Evolutionary conservation across 2,329 filamentous ascomycete species (phyloP).

Genomic region (Rhynchosporium secalis): DNA sequence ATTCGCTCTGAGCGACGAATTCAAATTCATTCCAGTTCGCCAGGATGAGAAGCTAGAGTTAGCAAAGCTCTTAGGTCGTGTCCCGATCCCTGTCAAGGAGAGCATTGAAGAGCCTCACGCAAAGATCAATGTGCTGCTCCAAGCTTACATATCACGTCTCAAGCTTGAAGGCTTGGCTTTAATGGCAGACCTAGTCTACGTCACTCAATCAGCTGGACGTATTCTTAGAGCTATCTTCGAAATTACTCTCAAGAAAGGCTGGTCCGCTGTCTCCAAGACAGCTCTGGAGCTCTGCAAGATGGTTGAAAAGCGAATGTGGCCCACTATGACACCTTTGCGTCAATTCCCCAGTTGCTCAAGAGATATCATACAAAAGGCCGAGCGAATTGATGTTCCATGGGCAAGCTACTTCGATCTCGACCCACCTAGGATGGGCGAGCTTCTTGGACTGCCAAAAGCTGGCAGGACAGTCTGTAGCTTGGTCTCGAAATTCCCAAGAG

Average conservation of each 20-base stretch:
- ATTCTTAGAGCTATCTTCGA: constrained; percentile 95
- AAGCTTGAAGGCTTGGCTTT: constrained; percentile 91
- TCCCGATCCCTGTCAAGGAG: constrained; percentile 96
- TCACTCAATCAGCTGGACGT: constrained; percentile 95
- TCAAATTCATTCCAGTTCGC: constrained; percentile 97
- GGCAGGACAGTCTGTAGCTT: constrained; percentile 82
- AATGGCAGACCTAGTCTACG: constrained; percentile 98
- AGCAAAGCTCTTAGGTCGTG: constrained; percentile 82
- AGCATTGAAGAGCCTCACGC: constrained; percentile 94
- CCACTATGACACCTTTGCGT: constrained; percentile 92
- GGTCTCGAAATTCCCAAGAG: constrained; percentile 87
- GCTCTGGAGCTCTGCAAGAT: constrained; percentile 96
- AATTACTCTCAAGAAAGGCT: constrained; percentile 95
- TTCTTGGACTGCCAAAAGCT: constrained; percentile 85
- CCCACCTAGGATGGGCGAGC: constrained; percentile 91
- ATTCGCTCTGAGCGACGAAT: constrained; percentile 94
- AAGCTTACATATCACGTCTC: constrained; percentile 93
- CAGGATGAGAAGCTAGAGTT: constrained; percentile 97
- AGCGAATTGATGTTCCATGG: constrained; percentile 94
- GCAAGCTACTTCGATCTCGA: constrained; percentile 93
- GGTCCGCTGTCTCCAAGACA: constrained; percentile 89
- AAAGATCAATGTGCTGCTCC: constrained; percentile 96
- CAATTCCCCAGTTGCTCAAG: constrained; percentile 82
- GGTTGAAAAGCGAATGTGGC: constrained; percentile 99
- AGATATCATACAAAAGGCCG: constrained; percentile 88